Conservation (phyloP, 768 basidiomycete species). For the Leccinum barrowsii region DNA sequence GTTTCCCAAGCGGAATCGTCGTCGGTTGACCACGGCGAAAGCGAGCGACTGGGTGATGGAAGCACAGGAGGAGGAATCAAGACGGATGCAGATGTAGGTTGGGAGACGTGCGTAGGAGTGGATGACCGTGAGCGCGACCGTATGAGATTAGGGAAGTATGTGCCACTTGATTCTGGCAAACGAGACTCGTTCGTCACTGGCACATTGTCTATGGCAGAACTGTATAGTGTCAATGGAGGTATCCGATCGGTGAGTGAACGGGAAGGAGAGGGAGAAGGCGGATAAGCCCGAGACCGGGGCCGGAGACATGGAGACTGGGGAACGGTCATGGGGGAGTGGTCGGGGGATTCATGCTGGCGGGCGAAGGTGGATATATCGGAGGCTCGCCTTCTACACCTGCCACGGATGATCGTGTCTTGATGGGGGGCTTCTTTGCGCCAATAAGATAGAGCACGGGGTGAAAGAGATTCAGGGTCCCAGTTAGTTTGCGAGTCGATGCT, state of each 20-base stretch:
- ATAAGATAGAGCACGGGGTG: conserved; percentile 39
- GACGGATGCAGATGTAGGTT: conserved; percentile 21
- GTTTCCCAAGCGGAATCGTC: conserved; percentile 78
- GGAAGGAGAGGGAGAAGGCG: conserved; percentile 51
- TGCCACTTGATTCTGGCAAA: background rate
- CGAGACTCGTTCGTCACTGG: background rate
- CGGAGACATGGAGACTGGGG: conserved; percentile 40
- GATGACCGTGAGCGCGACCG: conserved; percentile 34
- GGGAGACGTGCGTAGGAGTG: conserved; percentile 36
- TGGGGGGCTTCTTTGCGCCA: conserved; percentile 54
- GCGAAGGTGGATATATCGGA: conserved; percentile 38
- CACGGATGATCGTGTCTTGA: conserved; percentile 46
- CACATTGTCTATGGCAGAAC: conserved; percentile 7
- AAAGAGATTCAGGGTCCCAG: conserved; percentile 22
- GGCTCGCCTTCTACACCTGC: conserved; percentile 58
- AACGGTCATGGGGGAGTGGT: conserved; percentile 19
- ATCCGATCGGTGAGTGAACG: conserved; percentile 39
- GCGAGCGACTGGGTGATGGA: conserved; percentile 17
- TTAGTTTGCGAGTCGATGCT: conserved; percentile 22
- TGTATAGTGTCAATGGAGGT: conserved; percentile 29
- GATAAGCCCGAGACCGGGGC: conserved; percentile 46
- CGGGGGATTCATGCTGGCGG: conserved; percentile 29
- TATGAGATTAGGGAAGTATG: conserved; percentile 5
- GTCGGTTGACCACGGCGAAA: conserved; percentile 71
- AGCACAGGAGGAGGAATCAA: conserved; percentile 13